Evolutionary conservation across 345 rosid genomes (phyloP).

Genomic region (Abelmoschus esculentus): DNA sequence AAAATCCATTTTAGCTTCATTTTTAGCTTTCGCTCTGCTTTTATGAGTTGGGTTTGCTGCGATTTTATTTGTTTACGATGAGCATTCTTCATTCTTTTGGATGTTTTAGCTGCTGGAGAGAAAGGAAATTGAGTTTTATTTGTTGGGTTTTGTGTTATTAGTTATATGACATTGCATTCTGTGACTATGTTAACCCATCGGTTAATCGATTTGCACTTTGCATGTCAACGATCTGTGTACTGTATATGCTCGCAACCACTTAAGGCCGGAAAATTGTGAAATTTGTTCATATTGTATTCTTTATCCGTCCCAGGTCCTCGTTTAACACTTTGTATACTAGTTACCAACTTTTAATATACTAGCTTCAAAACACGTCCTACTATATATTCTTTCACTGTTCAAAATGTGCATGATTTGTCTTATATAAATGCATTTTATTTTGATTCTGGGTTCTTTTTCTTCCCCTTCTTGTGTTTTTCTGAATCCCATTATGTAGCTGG

Average conservation of each 20-base stretch:
- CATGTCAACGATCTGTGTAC: conserved; percentile 24
- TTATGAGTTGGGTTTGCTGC: conserved; percentile 10
- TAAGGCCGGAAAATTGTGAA: not conserved
- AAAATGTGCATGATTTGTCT: not conserved
- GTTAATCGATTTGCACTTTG: conserved; percentile 19
- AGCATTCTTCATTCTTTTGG: conserved; percentile 7
- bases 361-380: not conserved
- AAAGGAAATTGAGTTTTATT: not conserved
- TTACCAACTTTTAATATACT: not conserved
- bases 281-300: not conserved
- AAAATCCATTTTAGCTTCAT: conserved; percentile 4
- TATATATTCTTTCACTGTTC: not conserved
- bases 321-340: not conserved
- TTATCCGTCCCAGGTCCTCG: not conserved
- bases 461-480: not conserved
- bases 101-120: conserved; percentile 9
- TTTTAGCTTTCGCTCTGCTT: conserved; percentile 4
- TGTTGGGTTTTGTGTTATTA: conserved; percentile 5
- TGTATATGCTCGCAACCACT: conserved; percentile 1
- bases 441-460: not conserved
- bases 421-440: not conserved
- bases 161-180: conserved; percentile 5
- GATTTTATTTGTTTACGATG: not conserved
- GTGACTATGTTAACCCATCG: conserved; percentile 10
- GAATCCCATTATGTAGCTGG: not conserved